Evolutionary conservation across 495 filamentous ascomycete species (phyloP).

Genomic region (Aspergillus cavernicola): DNA sequence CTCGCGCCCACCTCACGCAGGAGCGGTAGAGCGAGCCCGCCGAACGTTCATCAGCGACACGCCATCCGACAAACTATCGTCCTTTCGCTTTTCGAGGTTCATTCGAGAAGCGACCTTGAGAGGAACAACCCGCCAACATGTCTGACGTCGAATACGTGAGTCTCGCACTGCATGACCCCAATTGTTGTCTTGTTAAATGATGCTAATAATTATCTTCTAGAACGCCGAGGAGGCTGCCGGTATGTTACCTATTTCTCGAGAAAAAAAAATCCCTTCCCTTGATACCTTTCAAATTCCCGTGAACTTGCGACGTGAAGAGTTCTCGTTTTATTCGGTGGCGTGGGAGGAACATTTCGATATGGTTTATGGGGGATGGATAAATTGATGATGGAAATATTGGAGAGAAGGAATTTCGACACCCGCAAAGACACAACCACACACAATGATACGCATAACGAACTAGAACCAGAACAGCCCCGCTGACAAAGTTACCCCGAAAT

Average conservation of each 20-base stretch:
- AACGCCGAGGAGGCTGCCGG: constrained; percentile 94
- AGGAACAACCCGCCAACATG: constrained; percentile 69
- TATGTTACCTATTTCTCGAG: constrained; percentile 42
- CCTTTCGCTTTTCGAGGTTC: constrained; percentile 48
- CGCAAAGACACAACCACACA: not conserved
- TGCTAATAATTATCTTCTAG: constrained; percentile 50
- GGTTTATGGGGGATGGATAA: constrained; percentile 6
- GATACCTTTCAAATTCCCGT: constrained; percentile 5
- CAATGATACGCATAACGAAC: constrained; percentile 1
- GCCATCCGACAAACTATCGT: constrained; percentile 43
- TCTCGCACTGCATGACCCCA: constrained; percentile 22
- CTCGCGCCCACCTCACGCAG: constrained; percentile 40
- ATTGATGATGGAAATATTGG: not conserved
- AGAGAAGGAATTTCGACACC: constrained; percentile 19
- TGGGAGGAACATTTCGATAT: constrained; percentile 2
- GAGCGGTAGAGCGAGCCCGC: constrained; percentile 25
- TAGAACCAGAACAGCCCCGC: constrained; percentile 27
- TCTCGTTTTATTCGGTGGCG: constrained; percentile 3
- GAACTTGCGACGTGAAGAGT: constrained; percentile 9
- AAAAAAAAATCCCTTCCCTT: constrained; percentile 6
- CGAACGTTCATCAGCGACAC: constrained; percentile 42
- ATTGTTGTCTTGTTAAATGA: not conserved
- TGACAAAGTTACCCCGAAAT: constrained; percentile 38
- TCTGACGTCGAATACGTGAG: constrained; percentile 90
- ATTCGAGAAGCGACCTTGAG: constrained; percentile 49